Base-by-base conservation (phyloP, 768 basidiomycete genomes). In the Psilocybe azurescens region DNA sequence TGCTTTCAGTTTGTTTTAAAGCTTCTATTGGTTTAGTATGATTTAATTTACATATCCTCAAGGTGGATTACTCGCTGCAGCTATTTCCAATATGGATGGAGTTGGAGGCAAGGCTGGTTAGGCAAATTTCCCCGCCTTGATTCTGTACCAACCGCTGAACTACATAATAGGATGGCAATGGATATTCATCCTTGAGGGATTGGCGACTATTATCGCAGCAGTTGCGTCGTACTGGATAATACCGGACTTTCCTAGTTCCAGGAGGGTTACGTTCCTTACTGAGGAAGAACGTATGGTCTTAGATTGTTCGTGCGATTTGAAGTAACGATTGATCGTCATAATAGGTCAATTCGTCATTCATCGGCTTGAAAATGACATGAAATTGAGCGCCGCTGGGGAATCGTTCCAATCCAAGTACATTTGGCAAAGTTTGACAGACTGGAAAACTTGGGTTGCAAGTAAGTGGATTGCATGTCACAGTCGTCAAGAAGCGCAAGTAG, bases 381-480 rank as follows among this genome's bases (percentile, higher is more conserved):
- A 86, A 63, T 81, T 85, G 65, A 90, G 86, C 63, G 89, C 89
- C 8, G 86, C 79, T 20, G 87, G 89, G 29, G 82, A 84, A 73
- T 73, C 76, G 7, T 87, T 88, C 67, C 79, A 79, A 65, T 77
- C 74, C 68, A 78, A 78, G 53, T 88, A 86, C 61, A 71, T 92
- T 5, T 82, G 79, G 79, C 81, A 87, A 61, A 86, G 86, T 63
- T 71, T 93, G 30, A 74, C 60, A 28, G 90, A 92, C 69, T 87
- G 86, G 87, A 93, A 91, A 75, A 91, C 89, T 0, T 93, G 86
- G 80, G 61, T 90, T 14, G 83, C 83, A 5, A 90, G 89, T 90
- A 69, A 65, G 86, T 75, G 28, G 29, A 20, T 38, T 60, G 14
- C 3, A 48, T 24, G 46, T 48, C 38, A 29, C 54, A 48, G 38